phyloP scores from a whole-genome alignment of 768 basidiomycete species.

The Baorangia bicolor region DNA sequence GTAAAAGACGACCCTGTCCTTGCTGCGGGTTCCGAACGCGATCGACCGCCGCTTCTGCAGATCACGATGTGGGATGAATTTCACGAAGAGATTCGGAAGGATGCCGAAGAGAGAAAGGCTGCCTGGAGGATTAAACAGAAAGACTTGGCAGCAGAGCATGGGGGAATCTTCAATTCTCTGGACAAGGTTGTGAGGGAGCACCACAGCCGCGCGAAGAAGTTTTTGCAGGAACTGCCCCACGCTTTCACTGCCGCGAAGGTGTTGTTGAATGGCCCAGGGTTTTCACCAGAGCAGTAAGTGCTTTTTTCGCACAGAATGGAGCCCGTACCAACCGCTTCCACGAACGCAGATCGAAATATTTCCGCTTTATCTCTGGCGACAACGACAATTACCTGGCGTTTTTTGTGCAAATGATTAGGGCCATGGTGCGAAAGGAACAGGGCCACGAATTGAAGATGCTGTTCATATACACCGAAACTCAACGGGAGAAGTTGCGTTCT shows the following conservation, averaged over 20 bases:
- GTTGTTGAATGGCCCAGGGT: background rate
- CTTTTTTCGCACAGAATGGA: no score
- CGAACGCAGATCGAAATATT: background rate
- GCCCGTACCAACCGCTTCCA: background rate
- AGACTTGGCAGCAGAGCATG: background rate
- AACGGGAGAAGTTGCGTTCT: background rate
- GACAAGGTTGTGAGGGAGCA: background rate
- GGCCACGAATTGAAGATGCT: background rate
- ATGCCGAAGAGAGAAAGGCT: background rate
- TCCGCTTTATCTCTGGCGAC: background rate
- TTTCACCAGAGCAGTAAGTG: background rate
- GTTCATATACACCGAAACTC: background rate
- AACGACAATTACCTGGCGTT: background rate
- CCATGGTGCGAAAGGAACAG: background rate
- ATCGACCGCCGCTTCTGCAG: background rate
- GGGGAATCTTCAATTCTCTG: background rate
- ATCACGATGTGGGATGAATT: background rate
- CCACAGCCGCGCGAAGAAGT: background rate
- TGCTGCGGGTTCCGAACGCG: background rate
- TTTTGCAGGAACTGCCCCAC: background rate
- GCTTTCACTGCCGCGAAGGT: background rate
- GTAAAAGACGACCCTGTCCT: background rate
- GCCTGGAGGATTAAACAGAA: background rate
- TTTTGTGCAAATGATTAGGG: conserved; percentile 1
- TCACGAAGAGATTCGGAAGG: background rate